Evolutionary conservation across 768 basidiomycete species (phyloP), one percentile per base, ranked within the genome.

Genomic region (Leccinellum rugosiceps): DNA sequence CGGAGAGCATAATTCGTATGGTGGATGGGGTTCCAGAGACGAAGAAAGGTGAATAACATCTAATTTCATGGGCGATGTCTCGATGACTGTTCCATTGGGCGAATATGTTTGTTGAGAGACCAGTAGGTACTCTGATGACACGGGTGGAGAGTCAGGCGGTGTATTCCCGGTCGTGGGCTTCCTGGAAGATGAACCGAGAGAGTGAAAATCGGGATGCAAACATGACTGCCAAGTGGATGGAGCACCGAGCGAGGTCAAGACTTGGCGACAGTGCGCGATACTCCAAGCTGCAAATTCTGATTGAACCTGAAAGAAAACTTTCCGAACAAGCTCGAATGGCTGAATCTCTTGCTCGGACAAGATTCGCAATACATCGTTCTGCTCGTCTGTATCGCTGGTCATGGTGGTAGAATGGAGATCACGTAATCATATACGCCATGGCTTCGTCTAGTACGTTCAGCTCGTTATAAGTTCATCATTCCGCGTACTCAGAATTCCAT

Each of bases 1-100:
- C 2, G 86, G 83, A 2, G 83, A 74, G 64, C 84, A 87, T 2
- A 77, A 73, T 61, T 87, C 85, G 64, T 89, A 88, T 6, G 67
- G 61, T 0, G 81, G 74, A 61, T 72, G 64, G 2, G 72, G 59
- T 38, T 68, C 63, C 38, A 74, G 6, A n/a, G 52, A 19, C 6
- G 55, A 44, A 2, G 55, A 31, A 23, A 58, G 2, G 13, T 52
- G 50, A 47, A 69, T 46, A 10, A 66, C 52, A 5, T 68, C 50
- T 31, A 72, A 41, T 43, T 60, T 43, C 19, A 61, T 14, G 10
- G 57, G 56, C 8, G 57, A 60, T 10, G 30, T 47, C 45, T 59
- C 58, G 32, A 48, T 21, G 21, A 64, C 46, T 1, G 31, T n/a
- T 35, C 61, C 68, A 6, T 64, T 56, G 3, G 52, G 56, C 8